Percentiles rank a stretch among this genome's conserved stretches.
Evolutionary conservation across 169 alveolate species (phyloP).

Genomic region (Amoebophrya sp.): DNA sequence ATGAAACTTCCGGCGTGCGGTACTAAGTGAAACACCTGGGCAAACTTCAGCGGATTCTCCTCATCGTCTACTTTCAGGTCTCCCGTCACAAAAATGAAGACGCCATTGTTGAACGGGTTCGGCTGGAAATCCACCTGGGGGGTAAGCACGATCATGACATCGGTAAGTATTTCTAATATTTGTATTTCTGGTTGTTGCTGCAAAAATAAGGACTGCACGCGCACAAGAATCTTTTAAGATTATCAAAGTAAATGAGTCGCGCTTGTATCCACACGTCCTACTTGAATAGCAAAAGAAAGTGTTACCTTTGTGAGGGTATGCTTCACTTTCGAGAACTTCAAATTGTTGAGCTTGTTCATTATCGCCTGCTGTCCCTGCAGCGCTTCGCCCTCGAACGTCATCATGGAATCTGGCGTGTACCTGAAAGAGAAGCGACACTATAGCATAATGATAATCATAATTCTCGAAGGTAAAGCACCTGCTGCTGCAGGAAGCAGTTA

Average conservation of each 20-base stretch:
- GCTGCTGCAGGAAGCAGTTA: no score
- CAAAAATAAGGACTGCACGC: no score
- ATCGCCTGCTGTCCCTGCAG: slow-evolving; percentile 59
- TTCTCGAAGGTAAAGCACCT: no score
- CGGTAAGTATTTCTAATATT: no score
- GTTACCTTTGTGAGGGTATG: slow-evolving; percentile 51
- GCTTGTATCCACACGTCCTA: no score
- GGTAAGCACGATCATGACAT: no score
- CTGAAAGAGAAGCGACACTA: no score
- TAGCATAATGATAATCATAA: no score
- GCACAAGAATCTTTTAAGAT: no score
- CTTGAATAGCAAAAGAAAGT: no score
- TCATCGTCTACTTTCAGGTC: slow-evolving; percentile 58
- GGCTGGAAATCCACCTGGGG: slow-evolving; percentile 57
- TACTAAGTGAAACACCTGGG: slow-evolving; percentile 56
- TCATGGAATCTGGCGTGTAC: slow-evolving; percentile 66
- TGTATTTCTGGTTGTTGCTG: no score
- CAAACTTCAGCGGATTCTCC: slow-evolving; percentile 57
- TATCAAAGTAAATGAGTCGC: no score
- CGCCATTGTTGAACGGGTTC: slow-evolving; percentile 55
- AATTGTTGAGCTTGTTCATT: slow-evolving; percentile 53
- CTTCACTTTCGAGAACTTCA: slow-evolving; percentile 47
- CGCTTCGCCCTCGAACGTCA: slow-evolving; percentile 62
- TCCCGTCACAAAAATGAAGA: slow-evolving; percentile 58
- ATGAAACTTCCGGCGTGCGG: slow-evolving; percentile 27